These are phyloP conservation scores for Stachybotrys elegans DNA, from an alignment of 2,329 filamentous ascomycete genomes.

Conservation along the genomic window DNA sequence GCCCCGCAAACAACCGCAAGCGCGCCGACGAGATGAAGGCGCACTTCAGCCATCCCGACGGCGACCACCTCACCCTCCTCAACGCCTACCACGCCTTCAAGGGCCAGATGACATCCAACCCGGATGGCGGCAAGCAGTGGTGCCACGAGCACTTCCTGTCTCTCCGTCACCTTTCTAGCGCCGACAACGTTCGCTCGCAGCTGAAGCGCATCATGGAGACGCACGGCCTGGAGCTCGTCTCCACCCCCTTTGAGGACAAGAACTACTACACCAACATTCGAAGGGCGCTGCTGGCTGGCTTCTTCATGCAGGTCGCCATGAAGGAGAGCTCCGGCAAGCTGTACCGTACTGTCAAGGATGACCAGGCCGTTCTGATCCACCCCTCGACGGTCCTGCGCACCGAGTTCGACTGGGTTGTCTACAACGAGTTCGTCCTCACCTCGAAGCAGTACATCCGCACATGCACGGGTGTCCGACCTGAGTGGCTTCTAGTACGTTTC, in stretches of 20 bases:
- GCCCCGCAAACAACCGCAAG: conserved; percentile 79
- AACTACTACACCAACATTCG: conserved; percentile 98
- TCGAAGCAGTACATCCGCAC: conserved; percentile 98
- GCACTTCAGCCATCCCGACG: conserved; percentile 85
- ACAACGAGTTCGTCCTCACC: conserved; percentile 97
- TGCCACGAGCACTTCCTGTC: conserved; percentile 96
- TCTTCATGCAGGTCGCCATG: conserved; percentile 99
- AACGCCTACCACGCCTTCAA: conserved; percentile 99
- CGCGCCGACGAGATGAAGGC: conserved; percentile 97
- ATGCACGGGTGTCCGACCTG: conserved; percentile 83
- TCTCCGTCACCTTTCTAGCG: conserved; percentile 80
- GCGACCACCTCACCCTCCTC: conserved; percentile 91
- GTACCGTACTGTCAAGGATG: conserved; percentile 94
- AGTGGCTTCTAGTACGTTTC: conserved; percentile 79
- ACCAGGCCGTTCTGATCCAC: conserved; percentile 88
- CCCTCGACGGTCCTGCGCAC: conserved; percentile 85
- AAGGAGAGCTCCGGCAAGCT: conserved; percentile 82
- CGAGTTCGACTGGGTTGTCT: conserved; percentile 94
- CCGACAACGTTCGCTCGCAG: conserved; percentile 89
- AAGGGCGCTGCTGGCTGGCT: conserved; percentile 83
- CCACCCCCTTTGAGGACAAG: conserved; percentile 88
- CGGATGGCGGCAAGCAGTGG: conserved; percentile 75
- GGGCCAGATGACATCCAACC: conserved; percentile 53
- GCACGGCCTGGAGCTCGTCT: conserved; percentile 77
- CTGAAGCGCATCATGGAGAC: conserved; percentile 97